Percentiles rank a stretch among this genome's conserved stretches.
Conservation (phyloP, 176 grass and related monocot genomes). For the Eragrostis curvula region DNA sequence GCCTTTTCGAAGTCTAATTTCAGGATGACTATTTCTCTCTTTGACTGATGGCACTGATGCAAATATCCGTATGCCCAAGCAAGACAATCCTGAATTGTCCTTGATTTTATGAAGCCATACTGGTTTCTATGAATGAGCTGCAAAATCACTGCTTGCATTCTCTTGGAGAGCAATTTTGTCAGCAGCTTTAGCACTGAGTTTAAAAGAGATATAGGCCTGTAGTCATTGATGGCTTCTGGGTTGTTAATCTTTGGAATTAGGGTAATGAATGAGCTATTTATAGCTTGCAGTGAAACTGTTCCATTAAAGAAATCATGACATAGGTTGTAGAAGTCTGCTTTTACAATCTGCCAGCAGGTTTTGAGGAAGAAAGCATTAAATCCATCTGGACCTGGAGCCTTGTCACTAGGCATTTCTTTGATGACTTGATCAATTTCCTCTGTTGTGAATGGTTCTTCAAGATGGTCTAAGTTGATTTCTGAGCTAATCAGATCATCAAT, state of each 20-base stretch:
- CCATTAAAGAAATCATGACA: no score
- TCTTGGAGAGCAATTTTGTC: background rate
- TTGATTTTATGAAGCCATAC: background rate
- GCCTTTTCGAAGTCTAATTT: background rate
- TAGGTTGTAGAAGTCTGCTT: no score
- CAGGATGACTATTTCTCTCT: background rate
- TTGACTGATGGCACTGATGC: background rate
- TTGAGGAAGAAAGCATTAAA: background rate
- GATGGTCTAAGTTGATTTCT: background rate
- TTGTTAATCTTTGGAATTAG: no score
- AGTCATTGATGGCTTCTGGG: no score
- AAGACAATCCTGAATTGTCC: background rate
- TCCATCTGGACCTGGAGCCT: background rate
- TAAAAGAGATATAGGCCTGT: no score
- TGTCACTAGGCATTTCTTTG: background rate
- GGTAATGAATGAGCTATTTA: no score
- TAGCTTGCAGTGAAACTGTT: no score
- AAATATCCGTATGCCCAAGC: background rate
- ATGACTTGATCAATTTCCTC: background rate
- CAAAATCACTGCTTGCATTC: background rate
- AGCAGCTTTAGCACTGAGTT: no score
- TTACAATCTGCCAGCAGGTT: background rate
- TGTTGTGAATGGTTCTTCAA: background rate
- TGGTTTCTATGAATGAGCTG: background rate
- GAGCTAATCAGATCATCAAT: no score